Evolutionary conservation across 768 basidiomycete genomes (phyloP), one percentile per base, ranked within the genome.

Genomic region (Boletus barrowsii): DNA sequence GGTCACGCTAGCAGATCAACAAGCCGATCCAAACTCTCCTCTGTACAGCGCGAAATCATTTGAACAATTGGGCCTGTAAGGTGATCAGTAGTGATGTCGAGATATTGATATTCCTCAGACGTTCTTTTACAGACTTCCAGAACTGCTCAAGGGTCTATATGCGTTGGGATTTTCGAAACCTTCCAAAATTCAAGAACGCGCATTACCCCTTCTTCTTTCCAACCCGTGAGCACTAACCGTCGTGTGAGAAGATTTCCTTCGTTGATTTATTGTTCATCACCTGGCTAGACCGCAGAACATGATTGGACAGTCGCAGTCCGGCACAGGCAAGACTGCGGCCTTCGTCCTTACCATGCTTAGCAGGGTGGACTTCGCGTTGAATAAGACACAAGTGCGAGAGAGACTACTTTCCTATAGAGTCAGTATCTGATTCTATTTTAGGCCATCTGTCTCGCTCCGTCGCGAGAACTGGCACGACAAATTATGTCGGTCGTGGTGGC

Each of bases 281-380:
- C 37, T 51, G 47, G 9, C 20, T 37, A 99, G 96, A n/a, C 89
- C 96, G 11, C 88, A 86, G 49, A 98, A 98, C 73, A 95, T 98
- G 88, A 98, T 98, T 67, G 97, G 94, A 17, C 97, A 99, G 75
- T 98, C 95, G 48, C 97, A 99, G 66, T 98, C 97, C 33, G 97
- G 97, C 37, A 99, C 97, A 10, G 97, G 97, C 46, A 99, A 99
- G 76, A 98, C 97, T 3, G 97, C 97, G 5, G 97, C 97, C 10
- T 99, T 99, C 69, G 92, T 94, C 13, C 78, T 99, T 46, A 95
- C 96, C 11, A 98, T 99, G 95, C 81, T 98, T 15, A 94, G 90
- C 68, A 86, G 96, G 39, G 81, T 98, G 44, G 93, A 98, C 72
- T 95, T 88, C 62, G 77, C 82, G 20, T 75, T 85, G 42, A 82